phyloP scores from a whole-genome alignment of 2,329 filamentous ascomycete species.

The Microsporum audouinii region DNA sequence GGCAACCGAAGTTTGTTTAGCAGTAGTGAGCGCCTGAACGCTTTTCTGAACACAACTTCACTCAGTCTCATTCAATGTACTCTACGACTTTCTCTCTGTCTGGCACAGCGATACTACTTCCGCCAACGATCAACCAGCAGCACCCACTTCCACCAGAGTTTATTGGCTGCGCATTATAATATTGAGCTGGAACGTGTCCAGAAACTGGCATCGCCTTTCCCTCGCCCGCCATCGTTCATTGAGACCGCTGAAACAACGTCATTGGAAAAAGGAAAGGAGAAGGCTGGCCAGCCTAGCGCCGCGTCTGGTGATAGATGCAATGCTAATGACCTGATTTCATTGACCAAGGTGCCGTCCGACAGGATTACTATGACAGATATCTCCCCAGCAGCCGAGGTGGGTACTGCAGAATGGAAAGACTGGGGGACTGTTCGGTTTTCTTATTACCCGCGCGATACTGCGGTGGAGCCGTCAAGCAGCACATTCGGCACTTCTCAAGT shows the following conservation, averaged over 20 bases:
- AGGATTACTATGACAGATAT: slow-evolving; percentile 23
- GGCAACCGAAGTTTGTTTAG: slow-evolving; percentile 93
- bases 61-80: slow-evolving; percentile 65
- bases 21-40: slow-evolving; percentile 80
- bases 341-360: slow-evolving; percentile 50
- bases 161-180: slow-evolving; percentile 74
- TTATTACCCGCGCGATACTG: slow-evolving; percentile 52
- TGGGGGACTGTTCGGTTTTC: slow-evolving; percentile 71
- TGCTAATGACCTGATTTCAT: slow-evolving; percentile 70
- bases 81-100: slow-evolving; percentile 67
- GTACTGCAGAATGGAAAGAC: slow-evolving; percentile 49
- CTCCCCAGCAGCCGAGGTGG: slow-evolving; percentile 21
- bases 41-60: slow-evolving; percentile 78
- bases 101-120: slow-evolving; percentile 87
- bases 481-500: slow-evolving; percentile 24
- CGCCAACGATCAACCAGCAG: slow-evolving; percentile 60
- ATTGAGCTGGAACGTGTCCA: slow-evolving; percentile 66
- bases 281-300: slow-evolving; percentile 33
- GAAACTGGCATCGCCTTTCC: slow-evolving; percentile 70
- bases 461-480: slow-evolving; percentile 14
- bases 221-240: slow-evolving; percentile 51
- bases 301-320: slow-evolving; percentile 43
- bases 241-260: slow-evolving; percentile 40
- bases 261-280: slow-evolving; percentile 66
- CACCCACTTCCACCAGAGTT: slow-evolving; percentile 55